These are phyloP conservation scores for Furcasterigmium sp. DNA, from an alignment of 2,329 filamentous ascomycete species.

Conservation along the genomic window DNA sequence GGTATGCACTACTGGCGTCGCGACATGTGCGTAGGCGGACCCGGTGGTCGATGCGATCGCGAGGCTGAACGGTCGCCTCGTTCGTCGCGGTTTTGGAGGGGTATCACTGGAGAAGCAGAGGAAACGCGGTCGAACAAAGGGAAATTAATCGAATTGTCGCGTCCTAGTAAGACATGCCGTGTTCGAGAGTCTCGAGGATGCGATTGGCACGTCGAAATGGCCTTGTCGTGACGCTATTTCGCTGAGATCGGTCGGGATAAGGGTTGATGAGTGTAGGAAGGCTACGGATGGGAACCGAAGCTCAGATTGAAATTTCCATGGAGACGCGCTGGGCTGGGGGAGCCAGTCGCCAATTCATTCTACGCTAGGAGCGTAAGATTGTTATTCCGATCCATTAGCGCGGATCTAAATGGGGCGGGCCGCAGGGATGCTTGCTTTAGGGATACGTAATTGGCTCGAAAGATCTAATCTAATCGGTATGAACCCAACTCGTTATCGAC, in stretches of 20 bases:
- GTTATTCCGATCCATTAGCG: slow-evolving; percentile 22
- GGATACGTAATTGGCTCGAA: background rate
- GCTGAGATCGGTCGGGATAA: background rate
- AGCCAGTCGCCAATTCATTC: slow-evolving; percentile 32
- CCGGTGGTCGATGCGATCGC: background rate
- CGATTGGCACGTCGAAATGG: background rate
- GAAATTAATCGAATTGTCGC: background rate
- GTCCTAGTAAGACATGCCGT: background rate
- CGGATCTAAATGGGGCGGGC: too few relatives aligned
- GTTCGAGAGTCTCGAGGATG: background rate
- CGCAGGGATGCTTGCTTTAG: too few relatives aligned
- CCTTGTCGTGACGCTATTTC: background rate
- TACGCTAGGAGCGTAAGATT: slow-evolving; percentile 32
- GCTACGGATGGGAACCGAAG: slow-evolving; percentile 14
- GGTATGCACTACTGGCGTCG: background rate
- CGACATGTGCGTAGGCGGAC: background rate
- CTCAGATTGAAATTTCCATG: slow-evolving; percentile 29
- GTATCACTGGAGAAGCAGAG: slow-evolving; percentile 8
- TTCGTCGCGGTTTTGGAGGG: slow-evolving; percentile 3
- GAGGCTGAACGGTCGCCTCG: background rate
- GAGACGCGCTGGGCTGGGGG: slow-evolving; percentile 30
- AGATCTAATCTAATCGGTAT: slow-evolving; percentile 2
- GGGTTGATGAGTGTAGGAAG: background rate
- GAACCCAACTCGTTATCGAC: too few relatives aligned
- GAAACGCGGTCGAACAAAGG: slow-evolving; percentile 1